A percentile compares a stretch with the other conserved stretches of the same genome.
Conservation (phyloP, 495 filamentous ascomycete genomes). For the Aspergillus ellipticus region DNA sequence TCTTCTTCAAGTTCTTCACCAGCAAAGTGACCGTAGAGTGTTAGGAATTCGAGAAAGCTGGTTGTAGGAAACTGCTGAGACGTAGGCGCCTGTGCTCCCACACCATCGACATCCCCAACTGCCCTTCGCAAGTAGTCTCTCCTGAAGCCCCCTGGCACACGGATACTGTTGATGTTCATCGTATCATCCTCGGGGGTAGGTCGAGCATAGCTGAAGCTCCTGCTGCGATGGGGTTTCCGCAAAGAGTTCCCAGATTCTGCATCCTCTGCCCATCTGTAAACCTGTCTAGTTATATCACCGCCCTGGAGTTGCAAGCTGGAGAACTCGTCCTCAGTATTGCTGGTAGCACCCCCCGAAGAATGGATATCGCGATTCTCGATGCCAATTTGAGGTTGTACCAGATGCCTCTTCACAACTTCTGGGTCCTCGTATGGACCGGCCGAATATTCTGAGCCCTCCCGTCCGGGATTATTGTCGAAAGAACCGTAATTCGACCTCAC, state of each 20-base stretch:
- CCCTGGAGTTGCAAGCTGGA: conserved; percentile 89
- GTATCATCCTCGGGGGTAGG: conserved; percentile 73
- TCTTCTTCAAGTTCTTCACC: conserved; percentile 95
- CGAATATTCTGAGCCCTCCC: conserved; percentile 29
- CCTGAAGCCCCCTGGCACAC: conserved; percentile 87
- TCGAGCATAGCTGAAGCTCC: conserved; percentile 76
- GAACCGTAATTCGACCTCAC: conserved; percentile 73
- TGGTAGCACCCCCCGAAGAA: conserved; percentile 43
- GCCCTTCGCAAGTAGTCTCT: conserved; percentile 77
- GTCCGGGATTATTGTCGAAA: conserved; percentile 60
- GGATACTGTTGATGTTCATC: conserved; percentile 81
- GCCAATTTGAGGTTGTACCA: conserved; percentile 63
- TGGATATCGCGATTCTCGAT: conserved; percentile 35
- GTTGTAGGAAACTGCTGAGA: conserved; percentile 68
- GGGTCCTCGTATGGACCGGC: conserved; percentile 66
- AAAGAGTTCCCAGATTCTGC: conserved; percentile 55
- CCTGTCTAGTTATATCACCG: conserved; percentile 87
- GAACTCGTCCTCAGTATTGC: conserved; percentile 72
- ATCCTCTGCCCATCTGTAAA: conserved; percentile 92
- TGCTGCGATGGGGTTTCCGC: conserved; percentile 57
- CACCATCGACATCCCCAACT: conserved; percentile 46
- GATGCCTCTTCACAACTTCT: conserved; percentile 75
- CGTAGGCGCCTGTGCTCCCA: conserved; percentile 32
- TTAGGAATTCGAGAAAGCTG: conserved; percentile 93
- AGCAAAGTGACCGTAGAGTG: conserved; percentile 93